Conservation (phyloP, 768 basidiomycete genomes). For the Udeniomyces megalosporus region DNA sequence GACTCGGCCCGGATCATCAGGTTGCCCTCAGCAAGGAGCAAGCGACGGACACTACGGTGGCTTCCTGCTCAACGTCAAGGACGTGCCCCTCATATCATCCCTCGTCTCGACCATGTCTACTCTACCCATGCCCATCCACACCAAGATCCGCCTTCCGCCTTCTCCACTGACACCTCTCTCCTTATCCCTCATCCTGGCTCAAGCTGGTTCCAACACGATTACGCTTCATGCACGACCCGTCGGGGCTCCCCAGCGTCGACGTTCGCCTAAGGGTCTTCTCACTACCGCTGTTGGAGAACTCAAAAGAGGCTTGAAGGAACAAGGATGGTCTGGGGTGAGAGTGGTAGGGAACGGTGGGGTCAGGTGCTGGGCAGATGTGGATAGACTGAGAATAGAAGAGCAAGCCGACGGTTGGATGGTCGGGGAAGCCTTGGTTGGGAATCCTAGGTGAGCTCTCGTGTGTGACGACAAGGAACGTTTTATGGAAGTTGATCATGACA, state of each 20-base stretch:
- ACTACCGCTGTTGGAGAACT: constrained; percentile 45
- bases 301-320: constrained; percentile 27
- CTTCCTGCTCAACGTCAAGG: constrained; percentile 54
- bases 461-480: too few species aligned
- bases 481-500: too few species aligned
- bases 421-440: constrained; percentile 56
- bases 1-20: neutral
- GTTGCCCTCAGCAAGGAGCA: constrained; percentile 60
- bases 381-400: constrained; percentile 40
- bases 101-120: constrained; percentile 55
- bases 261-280: constrained; percentile 47
- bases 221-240: constrained; percentile 60
- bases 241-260: constrained; percentile 44
- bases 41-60: constrained; percentile 53
- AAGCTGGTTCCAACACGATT: constrained; percentile 52
- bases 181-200: constrained; percentile 44
- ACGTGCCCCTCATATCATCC: constrained; percentile 50
- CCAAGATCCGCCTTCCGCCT: constrained; percentile 37
- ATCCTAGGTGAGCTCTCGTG: constrained; percentile 55
- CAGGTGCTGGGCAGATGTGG: constrained; percentile 42
- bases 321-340: constrained; percentile 36
- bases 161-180: constrained; percentile 39
- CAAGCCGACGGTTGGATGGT: constrained; percentile 65
- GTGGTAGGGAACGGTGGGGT: constrained; percentile 71
- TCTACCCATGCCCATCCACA: constrained; percentile 50